Evolutionary conservation across 2,329 filamentous ascomycete species (phyloP).

Genomic region (Chaetomiaceae sp.): DNA sequence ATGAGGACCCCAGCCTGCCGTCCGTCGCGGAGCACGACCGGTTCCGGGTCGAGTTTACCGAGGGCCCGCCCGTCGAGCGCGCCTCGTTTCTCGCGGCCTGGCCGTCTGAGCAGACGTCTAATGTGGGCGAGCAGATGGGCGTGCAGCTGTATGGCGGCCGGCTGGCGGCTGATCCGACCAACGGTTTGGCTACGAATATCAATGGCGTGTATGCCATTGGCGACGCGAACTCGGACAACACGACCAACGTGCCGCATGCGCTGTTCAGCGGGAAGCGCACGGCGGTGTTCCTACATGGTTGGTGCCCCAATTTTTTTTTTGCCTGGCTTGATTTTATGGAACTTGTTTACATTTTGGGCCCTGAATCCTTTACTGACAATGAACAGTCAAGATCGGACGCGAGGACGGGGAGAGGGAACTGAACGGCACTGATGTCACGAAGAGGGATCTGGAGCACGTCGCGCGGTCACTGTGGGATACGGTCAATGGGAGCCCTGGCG

Average conservation of each 20-base stretch:
- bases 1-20: slow-evolving; percentile 36
- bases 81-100: slow-evolving; percentile 39
- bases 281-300: slow-evolving; percentile 52
- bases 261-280: slow-evolving; percentile 53
- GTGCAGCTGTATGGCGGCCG: slow-evolving; percentile 39
- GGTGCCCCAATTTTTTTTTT: slow-evolving; percentile 26
- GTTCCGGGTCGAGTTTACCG: slow-evolving; percentile 48
- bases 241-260: slow-evolving; percentile 56
- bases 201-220: slow-evolving; percentile 52
- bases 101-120: slow-evolving; percentile 20
- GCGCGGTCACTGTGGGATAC: slow-evolving; percentile 39
- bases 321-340: too few relatives aligned
- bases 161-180: slow-evolving; percentile 35
- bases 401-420: slow-evolving; percentile 28
- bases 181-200: slow-evolving; percentile 46
- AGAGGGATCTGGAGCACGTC: slow-evolving; percentile 31
- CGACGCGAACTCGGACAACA: slow-evolving; percentile 54
- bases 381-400: slow-evolving; percentile 14
- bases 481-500: slow-evolving; percentile 38
- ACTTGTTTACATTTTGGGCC: too few relatives aligned
- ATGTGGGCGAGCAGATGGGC: slow-evolving; percentile 34
- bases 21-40: slow-evolving; percentile 45
- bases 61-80: slow-evolving; percentile 40
- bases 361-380: not conserved
- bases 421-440: slow-evolving; percentile 22